phyloP scores from a whole-genome alignment of 2,329 filamentous ascomycete species.

The Zalaria sp. region DNA sequence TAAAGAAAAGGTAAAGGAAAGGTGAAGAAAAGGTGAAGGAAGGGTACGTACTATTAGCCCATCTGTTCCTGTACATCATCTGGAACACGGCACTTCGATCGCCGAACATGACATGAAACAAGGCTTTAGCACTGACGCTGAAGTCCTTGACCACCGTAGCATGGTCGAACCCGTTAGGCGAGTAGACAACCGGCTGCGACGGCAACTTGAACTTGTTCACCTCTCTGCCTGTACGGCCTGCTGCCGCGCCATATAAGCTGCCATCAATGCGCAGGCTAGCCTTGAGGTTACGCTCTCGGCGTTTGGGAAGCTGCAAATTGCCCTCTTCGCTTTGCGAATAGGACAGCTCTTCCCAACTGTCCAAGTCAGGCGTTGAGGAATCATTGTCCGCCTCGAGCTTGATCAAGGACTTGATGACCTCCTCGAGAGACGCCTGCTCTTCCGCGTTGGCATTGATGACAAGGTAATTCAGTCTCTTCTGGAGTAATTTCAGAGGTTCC shows the following conservation, averaged over 20 bases:
- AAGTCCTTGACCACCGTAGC: conserved; percentile 69
- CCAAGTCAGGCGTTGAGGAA: conserved; percentile 56
- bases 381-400: conserved; percentile 53
- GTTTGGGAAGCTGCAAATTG: conserved; percentile 21
- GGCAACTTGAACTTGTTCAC: conserved; percentile 69
- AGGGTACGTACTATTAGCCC: conserved; percentile 41
- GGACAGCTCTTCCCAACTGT: conserved; percentile 83
- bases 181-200: conserved; percentile 65
- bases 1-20: too few species aligned
- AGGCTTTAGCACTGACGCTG: conserved; percentile 80
- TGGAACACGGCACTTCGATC: conserved; percentile 94
- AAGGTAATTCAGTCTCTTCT: conserved; percentile 71
- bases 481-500: conserved; percentile 69
- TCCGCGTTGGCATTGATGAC: conserved; percentile 67
- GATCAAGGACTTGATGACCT: conserved; percentile 57
- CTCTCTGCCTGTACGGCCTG: conserved; percentile 26
- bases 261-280: conserved; percentile 48
- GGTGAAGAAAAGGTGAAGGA: background rate
- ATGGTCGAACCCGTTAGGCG: conserved; percentile 66
- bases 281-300: conserved; percentile 36
- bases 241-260: conserved; percentile 36
- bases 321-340: conserved; percentile 15
- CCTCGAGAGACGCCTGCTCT: conserved; percentile 52
- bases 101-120: conserved; percentile 93
- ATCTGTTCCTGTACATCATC: conserved; percentile 71